Conservation (phyloP, 2,329 filamentous ascomycete species). For the Epichloe sp. region DNA sequence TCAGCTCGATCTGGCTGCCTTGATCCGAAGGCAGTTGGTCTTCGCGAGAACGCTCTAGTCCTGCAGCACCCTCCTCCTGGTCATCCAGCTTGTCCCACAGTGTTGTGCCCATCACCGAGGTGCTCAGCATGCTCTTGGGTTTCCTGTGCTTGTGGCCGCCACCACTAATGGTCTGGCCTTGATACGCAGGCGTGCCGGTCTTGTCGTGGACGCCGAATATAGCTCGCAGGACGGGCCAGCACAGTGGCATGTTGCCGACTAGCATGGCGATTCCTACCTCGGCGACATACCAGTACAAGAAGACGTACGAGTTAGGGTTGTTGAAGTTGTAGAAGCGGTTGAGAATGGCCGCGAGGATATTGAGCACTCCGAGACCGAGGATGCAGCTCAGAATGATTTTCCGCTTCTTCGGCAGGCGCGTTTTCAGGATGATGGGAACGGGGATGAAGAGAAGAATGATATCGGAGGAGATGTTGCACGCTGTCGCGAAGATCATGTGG, state of each 20-base stretch:
- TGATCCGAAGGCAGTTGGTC: slow-evolving; percentile 6
- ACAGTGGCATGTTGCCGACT: slow-evolving; percentile 47
- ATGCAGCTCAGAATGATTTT: slow-evolving; percentile 41
- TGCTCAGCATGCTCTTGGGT: slow-evolving; percentile 5
- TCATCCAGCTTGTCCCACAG: slow-evolving; percentile 19
- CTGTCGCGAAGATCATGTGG: slow-evolving; percentile 32
- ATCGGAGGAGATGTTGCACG: slow-evolving; percentile 35
- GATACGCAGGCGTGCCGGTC: slow-evolving; percentile 13
- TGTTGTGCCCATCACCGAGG: slow-evolving; percentile 11
- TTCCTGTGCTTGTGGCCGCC: slow-evolving; percentile 6
- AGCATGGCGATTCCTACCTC: slow-evolving; percentile 46
- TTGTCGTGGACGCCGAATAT: slow-evolving; percentile 16
- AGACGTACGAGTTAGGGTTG: slow-evolving; percentile 39
- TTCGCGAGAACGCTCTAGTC: not conserved
- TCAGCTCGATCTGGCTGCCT: slow-evolving; percentile 19
- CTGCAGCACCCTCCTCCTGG: slow-evolving; percentile 7
- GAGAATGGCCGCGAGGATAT: slow-evolving; percentile 42
- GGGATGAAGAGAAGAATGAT: slow-evolving; percentile 31
- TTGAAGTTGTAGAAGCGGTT: slow-evolving; percentile 51
- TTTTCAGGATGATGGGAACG: slow-evolving; percentile 29
- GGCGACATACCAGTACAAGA: slow-evolving; percentile 47
- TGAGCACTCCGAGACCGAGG: slow-evolving; percentile 42
- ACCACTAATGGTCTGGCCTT: slow-evolving; percentile 9
- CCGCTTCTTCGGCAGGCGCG: slow-evolving; percentile 24
- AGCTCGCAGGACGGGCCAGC: slow-evolving; percentile 41